Evolutionary conservation across 306 rosid genomes (phyloP).

Genomic region (Cucurbita moschata): DNA sequence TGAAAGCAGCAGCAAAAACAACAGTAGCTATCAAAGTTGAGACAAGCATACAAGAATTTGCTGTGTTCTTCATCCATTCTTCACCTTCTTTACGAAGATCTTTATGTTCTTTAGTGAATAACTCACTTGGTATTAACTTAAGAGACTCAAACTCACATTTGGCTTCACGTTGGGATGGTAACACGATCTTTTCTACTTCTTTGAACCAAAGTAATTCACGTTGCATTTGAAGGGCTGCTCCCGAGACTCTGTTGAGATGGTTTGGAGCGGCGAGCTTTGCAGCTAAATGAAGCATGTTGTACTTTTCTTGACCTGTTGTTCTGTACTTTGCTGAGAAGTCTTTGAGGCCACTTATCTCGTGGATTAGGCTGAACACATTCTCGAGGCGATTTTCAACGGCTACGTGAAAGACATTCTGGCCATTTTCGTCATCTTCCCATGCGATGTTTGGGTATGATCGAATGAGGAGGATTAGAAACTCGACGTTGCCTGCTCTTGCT

Average conservation of each 20-base stretch:
- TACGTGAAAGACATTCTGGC: not conserved
- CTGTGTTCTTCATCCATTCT: not conserved
- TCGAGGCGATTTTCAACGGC: slow-evolving; percentile 15
- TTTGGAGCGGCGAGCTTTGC: slow-evolving; percentile 10
- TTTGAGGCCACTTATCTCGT: slow-evolving; percentile 12
- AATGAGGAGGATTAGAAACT: slow-evolving; percentile 11
- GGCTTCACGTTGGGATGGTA: not conserved
- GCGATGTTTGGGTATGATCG: slow-evolving; percentile 11
- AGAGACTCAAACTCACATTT: not conserved
- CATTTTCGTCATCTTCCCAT: slow-evolving; percentile 4
- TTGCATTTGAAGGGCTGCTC: slow-evolving; percentile 25
- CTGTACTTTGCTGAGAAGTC: not conserved
- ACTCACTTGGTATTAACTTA: not conserved
- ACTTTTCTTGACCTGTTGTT: not conserved
- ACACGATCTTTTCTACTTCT: slow-evolving; percentile 35
- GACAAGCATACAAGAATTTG: not conserved
- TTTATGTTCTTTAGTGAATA: not conserved
- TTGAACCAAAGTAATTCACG: slow-evolving; percentile 21
- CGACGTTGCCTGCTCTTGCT: slow-evolving; percentile 12
- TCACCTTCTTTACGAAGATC: not conserved
- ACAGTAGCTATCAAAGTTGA: not conserved
- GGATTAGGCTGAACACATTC: slow-evolving; percentile 10
- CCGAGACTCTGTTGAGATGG: slow-evolving; percentile 14
- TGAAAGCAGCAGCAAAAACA: not conserved
- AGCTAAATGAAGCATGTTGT: slow-evolving; percentile 16